Percentiles rank a stretch among this genome's conserved stretches.
Conservation (phyloP, 495 filamentous ascomycete species). For the Lasiosphaeria miniovina region DNA sequence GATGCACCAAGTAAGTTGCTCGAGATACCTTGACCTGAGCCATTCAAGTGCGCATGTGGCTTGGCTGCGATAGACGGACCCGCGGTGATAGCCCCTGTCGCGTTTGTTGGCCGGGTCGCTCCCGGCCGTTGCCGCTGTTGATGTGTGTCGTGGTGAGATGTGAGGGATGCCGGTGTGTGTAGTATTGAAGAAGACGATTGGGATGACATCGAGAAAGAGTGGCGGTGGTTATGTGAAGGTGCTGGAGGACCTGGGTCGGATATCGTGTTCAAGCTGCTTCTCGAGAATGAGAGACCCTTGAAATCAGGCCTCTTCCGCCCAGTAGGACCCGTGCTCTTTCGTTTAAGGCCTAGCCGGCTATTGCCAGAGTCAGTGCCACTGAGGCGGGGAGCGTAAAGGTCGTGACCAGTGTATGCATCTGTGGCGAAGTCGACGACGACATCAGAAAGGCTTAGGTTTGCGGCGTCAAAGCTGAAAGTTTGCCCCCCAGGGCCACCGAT, state of each 20-base stretch:
- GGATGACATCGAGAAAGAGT: slow-evolving; percentile 24
- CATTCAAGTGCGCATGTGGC: slow-evolving; percentile 5
- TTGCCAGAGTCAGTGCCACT: slow-evolving; percentile 18
- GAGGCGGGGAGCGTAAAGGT: slow-evolving; percentile 38
- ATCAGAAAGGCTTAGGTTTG: slow-evolving; percentile 53
- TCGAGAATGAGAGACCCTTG: slow-evolving; percentile 24
- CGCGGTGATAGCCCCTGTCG: slow-evolving; percentile 9
- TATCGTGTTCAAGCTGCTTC: slow-evolving; percentile 22
- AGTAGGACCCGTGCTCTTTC: slow-evolving; percentile 34
- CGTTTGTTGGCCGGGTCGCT: slow-evolving; percentile 15
- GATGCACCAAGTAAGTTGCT: slow-evolving; percentile 7
- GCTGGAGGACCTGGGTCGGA: slow-evolving; percentile 27
- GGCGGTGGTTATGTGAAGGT: slow-evolving; percentile 34
- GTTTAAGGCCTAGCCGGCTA: slow-evolving; percentile 39
- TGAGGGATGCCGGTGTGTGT: slow-evolving; percentile 25
- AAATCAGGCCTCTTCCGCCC: slow-evolving; percentile 36
- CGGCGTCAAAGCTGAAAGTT: slow-evolving; percentile 49
- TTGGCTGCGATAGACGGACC: slow-evolving; percentile 17
- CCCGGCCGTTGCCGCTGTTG: slow-evolving; percentile 14
- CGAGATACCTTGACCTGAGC: slow-evolving; percentile 9
- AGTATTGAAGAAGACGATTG: slow-evolving; percentile 33
- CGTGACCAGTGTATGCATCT: slow-evolving; percentile 46
- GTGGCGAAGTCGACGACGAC: slow-evolving; percentile 46
- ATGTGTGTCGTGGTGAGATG: slow-evolving; percentile 21
- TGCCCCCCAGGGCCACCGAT: slow-evolving; percentile 39